These are phyloP conservation scores for Tremellales sp. DNA, from an alignment of 1,284 basidiomycete species.

Conservation along the genomic window DNA sequence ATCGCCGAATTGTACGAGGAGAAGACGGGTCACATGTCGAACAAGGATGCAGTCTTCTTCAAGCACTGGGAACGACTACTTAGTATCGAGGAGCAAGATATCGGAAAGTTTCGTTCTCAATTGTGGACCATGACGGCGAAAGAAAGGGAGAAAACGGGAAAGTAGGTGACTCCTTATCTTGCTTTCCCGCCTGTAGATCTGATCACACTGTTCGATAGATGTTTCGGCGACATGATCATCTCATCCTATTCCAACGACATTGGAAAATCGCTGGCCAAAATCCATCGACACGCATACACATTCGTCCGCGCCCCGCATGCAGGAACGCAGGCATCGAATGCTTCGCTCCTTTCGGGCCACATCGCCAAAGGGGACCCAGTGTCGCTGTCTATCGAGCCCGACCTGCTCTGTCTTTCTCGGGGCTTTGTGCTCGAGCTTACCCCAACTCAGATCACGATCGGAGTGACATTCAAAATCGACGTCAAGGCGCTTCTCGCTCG, in stretches of 20 bases:
- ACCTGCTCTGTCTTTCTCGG: conserved; percentile 73
- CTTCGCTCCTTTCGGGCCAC: conserved; percentile 70
- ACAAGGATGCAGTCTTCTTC: conserved; percentile 72
- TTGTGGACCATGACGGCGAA: conserved; percentile 86
- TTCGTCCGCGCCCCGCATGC: conserved; percentile 54
- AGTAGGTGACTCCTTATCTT: conserved; percentile 48
- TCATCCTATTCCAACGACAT: conserved; percentile 47
- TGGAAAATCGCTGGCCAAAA: conserved; percentile 47
- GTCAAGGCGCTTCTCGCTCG: conserved; percentile 55
- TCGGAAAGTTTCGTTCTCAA: conserved; percentile 76
- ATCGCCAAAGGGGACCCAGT: conserved; percentile 77
- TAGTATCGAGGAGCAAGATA: conserved; percentile 82
- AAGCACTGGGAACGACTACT: conserved; percentile 85
- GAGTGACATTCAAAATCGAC: conserved; percentile 75
- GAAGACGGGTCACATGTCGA: conserved; percentile 76
- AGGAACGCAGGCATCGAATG: conserved; percentile 4
- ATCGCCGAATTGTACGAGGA: conserved; percentile 71
- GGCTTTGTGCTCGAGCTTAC: conserved; percentile 77
- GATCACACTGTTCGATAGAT: conserved; percentile 29
- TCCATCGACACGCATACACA: conserved; percentile 59
- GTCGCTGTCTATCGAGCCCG: conserved; percentile 76
- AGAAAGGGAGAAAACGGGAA: conserved; percentile 72
- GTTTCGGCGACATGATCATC: conserved; percentile 74
- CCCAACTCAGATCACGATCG: conserved; percentile 63
- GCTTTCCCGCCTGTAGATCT: not conserved